These are phyloP conservation scores for Calycina marina DNA, from an alignment of 2,329 filamentous ascomycete genomes.

Conservation along the genomic window DNA sequence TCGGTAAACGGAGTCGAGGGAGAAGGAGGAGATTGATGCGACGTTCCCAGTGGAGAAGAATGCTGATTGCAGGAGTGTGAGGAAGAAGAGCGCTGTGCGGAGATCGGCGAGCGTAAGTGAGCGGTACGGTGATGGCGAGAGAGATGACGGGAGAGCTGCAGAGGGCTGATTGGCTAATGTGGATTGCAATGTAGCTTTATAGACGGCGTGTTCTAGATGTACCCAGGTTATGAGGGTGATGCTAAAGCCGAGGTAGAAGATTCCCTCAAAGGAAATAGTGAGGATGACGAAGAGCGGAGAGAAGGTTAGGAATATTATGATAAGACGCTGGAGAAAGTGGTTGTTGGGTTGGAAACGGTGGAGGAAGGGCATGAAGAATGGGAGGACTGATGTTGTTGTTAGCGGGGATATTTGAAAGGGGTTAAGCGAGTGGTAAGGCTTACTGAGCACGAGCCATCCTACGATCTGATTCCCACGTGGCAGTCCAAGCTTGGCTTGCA, in stretches of 20 bases:
- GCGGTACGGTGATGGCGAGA: slow-evolving; percentile 29
- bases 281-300: slow-evolving; percentile 90
- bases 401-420: slow-evolving; percentile 1
- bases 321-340: slow-evolving; percentile 79
- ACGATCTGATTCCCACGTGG: slow-evolving; percentile 78
- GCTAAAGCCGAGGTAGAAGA: slow-evolving; percentile 89
- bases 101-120: slow-evolving; percentile 68
- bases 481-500: slow-evolving; percentile 74
- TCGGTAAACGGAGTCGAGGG: slow-evolving; percentile 74
- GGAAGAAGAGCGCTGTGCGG: slow-evolving; percentile 84
- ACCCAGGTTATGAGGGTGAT: slow-evolving; percentile 78
- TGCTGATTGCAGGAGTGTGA: slow-evolving; percentile 83
- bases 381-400: slow-evolving; percentile 37
- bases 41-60: slow-evolving; percentile 98
- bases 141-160: slow-evolving; percentile 11
- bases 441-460: slow-evolving; percentile 68
- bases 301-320: slow-evolving; percentile 83
- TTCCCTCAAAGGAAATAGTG: slow-evolving; percentile 90
- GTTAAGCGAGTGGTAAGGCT: slow-evolving; percentile 20
- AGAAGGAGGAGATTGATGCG: slow-evolving; percentile 86
- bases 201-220: slow-evolving; percentile 70
- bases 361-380: slow-evolving; percentile 65
- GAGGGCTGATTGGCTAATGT: slow-evolving; percentile 7
- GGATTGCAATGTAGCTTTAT: slow-evolving; percentile 28
- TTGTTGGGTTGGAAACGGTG: slow-evolving; percentile 68